Conservation (phyloP, 257 asterid species). For the Agastache rugosa region DNA sequence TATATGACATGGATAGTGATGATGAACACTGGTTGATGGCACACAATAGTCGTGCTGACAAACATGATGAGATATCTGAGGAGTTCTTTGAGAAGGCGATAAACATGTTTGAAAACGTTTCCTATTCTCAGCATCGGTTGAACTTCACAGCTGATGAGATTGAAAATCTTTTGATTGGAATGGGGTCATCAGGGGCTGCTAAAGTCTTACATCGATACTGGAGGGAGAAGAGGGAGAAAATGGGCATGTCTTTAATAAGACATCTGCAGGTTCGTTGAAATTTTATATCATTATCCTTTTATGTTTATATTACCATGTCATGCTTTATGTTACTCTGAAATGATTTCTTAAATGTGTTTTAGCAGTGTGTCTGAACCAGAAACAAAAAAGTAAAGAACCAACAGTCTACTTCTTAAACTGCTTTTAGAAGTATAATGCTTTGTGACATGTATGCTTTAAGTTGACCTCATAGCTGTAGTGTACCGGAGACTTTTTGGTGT, state of each 20-base stretch:
- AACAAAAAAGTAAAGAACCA: conserved; percentile 6
- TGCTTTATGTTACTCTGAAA: neutral
- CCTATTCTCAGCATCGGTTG: conserved; percentile 68
- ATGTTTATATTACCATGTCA: conserved; percentile 2
- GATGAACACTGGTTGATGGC: conserved; percentile 79
- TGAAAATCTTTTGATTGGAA: conserved; percentile 59
- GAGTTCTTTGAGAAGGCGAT: conserved; percentile 76
- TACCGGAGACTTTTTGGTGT: neutral
- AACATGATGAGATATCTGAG: conserved; percentile 62
- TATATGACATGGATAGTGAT: conserved; percentile 94
- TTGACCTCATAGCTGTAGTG: conserved; percentile 30
- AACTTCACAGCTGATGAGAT: conserved; percentile 72
- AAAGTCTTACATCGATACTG: conserved; percentile 71
- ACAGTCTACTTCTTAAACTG: neutral
- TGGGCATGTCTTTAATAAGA: conserved; percentile 80
- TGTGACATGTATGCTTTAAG: conserved; percentile 25
- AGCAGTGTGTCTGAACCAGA: conserved; percentile 25
- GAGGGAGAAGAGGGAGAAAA: conserved; percentile 76
- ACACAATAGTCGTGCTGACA: conserved; percentile 38
- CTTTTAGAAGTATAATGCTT: conserved; percentile 14
- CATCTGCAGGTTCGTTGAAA: conserved; percentile 77
- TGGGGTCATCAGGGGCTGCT: conserved; percentile 56
- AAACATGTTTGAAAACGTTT: conserved; percentile 77
- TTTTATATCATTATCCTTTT: conserved; percentile 22
- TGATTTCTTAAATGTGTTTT: conserved; percentile 4